Evolutionary conservation across 2,329 filamentous ascomycete species (phyloP).

Genomic region (Septoria petroselini): DNA sequence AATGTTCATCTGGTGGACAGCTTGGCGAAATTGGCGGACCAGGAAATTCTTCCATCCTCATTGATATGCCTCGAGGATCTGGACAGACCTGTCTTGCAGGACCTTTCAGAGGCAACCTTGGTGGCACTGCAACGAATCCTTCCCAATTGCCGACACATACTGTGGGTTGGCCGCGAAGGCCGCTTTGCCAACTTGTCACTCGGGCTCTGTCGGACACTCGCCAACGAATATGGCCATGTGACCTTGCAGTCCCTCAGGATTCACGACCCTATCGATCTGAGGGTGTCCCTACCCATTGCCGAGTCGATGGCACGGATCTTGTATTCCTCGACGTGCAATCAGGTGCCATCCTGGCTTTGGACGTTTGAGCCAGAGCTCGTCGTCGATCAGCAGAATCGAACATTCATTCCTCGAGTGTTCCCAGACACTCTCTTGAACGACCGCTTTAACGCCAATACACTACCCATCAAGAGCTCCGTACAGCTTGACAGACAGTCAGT

Average conservation of each 20-base stretch:
- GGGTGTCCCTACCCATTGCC: slow-evolving; percentile 4
- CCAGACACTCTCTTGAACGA: slow-evolving; percentile 5
- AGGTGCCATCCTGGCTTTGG: slow-evolving; percentile 9
- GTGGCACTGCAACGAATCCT: slow-evolving; percentile 5
- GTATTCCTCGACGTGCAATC: slow-evolving; percentile 2
- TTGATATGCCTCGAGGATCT: slow-evolving; percentile 10
- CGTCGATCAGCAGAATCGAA: neutral
- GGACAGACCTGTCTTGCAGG: slow-evolving; percentile 7
- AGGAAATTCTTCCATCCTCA: slow-evolving; percentile 9
- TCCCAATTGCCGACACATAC: slow-evolving; percentile 9
- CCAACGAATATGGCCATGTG: slow-evolving; percentile 11
- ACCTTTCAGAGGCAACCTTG: slow-evolving; percentile 2
- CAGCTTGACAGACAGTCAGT: slow-evolving; percentile 8
- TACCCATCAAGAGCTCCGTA: neutral
- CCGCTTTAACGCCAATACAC: slow-evolving; percentile 5
- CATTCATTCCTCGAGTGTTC: slow-evolving; percentile 2
- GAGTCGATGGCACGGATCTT: slow-evolving; percentile 4
- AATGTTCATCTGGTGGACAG: slow-evolving; percentile 1
- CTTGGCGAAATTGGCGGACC: slow-evolving; percentile 9
- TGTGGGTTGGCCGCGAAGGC: slow-evolving; percentile 9
- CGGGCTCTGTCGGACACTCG: slow-evolving; percentile 8
- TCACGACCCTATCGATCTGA: slow-evolving; percentile 3
- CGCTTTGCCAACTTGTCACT: slow-evolving; percentile 4
- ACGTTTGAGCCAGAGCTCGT: slow-evolving; percentile 4
- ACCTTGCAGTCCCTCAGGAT: slow-evolving; percentile 7